These are phyloP conservation scores for Apiospora phragmitis DNA, from an alignment of 2,329 filamentous ascomycete genomes.

Conservation along the genomic window DNA sequence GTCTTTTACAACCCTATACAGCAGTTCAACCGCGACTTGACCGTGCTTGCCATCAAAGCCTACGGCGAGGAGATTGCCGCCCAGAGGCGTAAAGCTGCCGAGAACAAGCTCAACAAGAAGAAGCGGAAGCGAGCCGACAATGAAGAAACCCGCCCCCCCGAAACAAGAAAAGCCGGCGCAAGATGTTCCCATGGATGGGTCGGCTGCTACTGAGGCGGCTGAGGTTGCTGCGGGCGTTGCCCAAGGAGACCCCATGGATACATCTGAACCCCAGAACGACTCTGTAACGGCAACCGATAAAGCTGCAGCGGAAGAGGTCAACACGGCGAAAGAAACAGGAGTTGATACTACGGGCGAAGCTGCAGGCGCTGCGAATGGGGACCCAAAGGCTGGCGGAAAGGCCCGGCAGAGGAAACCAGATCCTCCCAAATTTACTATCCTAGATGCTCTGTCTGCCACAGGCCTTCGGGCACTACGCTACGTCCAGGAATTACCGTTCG, in stretches of 20 bases:
- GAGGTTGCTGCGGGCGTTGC: not conserved
- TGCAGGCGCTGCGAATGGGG: slow-evolving; percentile 13
- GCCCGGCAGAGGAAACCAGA: slow-evolving; percentile 27
- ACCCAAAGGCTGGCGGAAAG: slow-evolving; percentile 15
- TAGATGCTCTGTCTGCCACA: slow-evolving; percentile 93
- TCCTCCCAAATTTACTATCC: slow-evolving; percentile 68
- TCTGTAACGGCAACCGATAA: not conserved
- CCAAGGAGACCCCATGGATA: slow-evolving; percentile 15
- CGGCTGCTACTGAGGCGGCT: slow-evolving; percentile 4
- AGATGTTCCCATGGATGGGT: slow-evolving; percentile 13
- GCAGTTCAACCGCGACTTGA: slow-evolving; percentile 96
- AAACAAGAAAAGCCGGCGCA: slow-evolving; percentile 24
- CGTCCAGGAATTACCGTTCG: slow-evolving; percentile 84
- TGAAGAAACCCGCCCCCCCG: slow-evolving; percentile 21
- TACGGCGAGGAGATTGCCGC: slow-evolving; percentile 72
- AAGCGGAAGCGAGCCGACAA: slow-evolving; percentile 38
- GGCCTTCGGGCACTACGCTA: slow-evolving; percentile 90
- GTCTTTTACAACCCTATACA: slow-evolving; percentile 99
- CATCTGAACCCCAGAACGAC: slow-evolving; percentile 11
- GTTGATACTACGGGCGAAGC: slow-evolving; percentile 16
- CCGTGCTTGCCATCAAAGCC: slow-evolving; percentile 86
- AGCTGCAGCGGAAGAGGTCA: slow-evolving; percentile 5
- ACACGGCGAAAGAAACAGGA: slow-evolving; percentile 17
- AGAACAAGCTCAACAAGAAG: slow-evolving; percentile 44
- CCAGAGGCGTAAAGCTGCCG: slow-evolving; percentile 43